phyloP scores from a whole-genome alignment of 192 early-diverging fungal species.

The Entomortierella chlamydospora region DNA sequence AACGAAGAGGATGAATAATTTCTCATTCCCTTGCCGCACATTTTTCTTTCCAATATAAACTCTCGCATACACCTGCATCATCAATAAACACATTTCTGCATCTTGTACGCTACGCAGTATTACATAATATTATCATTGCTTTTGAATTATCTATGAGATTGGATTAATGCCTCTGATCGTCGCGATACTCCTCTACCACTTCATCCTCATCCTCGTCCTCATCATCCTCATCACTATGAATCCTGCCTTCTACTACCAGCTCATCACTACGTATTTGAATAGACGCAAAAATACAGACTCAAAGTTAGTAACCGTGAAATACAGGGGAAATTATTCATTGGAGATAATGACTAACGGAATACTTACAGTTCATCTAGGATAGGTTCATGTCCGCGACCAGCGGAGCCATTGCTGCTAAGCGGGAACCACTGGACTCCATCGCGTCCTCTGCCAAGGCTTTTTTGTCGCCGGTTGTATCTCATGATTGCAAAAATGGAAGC shows the following conservation, averaged over 20 bases:
- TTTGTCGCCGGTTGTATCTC: constrained; percentile 28
- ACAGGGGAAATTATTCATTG: no score
- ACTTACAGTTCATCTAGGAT: constrained; percentile 49
- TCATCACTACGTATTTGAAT: constrained; percentile 53
- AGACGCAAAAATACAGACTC: neutral
- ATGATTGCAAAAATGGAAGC: constrained; percentile 34
- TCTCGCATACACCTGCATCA: constrained; percentile 2
- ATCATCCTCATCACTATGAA: constrained; percentile 51
- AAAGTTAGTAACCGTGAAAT: neutral
- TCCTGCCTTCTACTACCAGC: constrained; percentile 58
- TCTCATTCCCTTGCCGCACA: neutral
- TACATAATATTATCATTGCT: neutral
- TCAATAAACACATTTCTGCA: constrained; percentile 5
- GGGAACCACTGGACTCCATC: constrained; percentile 43
- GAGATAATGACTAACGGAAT: neutral
- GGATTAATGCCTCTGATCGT: constrained; percentile 9
- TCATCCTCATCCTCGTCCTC: constrained; percentile 39
- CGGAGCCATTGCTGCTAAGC: constrained; percentile 4
- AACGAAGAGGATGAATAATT: constrained; percentile 15
- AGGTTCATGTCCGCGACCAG: constrained; percentile 13
- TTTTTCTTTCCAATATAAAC: neutral
- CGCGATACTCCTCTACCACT: constrained; percentile 4
- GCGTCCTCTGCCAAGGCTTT: constrained; percentile 18
- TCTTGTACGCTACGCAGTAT: neutral
- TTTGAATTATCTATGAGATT: no score